A percentile compares a stretch with the other conserved stretches of the same genome.
phyloP scores from a whole-genome alignment of 805 yeast genomes.

The Diddensiella transvaalensis region DNA sequence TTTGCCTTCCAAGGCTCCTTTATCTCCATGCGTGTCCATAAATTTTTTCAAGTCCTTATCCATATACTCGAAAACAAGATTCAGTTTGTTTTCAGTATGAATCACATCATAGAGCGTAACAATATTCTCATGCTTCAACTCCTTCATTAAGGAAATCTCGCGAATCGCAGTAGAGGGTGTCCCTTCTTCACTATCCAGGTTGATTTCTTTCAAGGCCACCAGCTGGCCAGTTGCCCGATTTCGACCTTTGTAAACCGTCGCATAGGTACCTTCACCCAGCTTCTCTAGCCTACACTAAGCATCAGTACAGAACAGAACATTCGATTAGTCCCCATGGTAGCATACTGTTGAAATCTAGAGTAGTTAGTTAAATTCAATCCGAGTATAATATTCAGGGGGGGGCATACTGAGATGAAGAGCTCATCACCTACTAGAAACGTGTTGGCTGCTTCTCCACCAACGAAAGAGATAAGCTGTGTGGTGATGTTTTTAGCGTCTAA shows the following conservation, averaged over 20 bases:
- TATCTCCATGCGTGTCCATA: conserved; percentile 82
- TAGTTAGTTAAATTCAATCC: conserved; percentile 1
- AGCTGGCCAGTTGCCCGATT: conserved; percentile 81
- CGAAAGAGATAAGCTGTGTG: background rate
- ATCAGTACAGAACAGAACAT: too few species aligned
- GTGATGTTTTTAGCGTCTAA: background rate
- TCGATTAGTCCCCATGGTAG: background rate
- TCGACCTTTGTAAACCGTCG: conserved; percentile 95
- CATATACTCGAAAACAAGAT: conserved; percentile 88
- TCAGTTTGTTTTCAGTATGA: conserved; percentile 93
- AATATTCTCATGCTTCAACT: conserved; percentile 86
- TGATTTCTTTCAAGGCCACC: conserved; percentile 93
- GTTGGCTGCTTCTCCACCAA: too few species aligned
- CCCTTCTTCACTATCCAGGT: conserved; percentile 93
- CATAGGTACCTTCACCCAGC: conserved; percentile 93
- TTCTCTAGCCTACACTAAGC: conserved; percentile 69
- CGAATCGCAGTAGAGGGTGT: conserved; percentile 98
- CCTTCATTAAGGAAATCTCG: conserved; percentile 93
- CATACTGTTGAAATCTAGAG: conserved; percentile 27
- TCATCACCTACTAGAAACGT: too few species aligned
- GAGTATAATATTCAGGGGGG: background rate
- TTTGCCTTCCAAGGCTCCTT: conserved; percentile 69
- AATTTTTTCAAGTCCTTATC: conserved; percentile 90
- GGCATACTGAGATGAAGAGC: conserved; percentile 36
- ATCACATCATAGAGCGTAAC: conserved; percentile 92